A percentile compares a stretch with the other conserved stretches of the same genome.
Evolutionary conservation across 2,329 filamentous ascomycete species (phyloP).

Genomic region (Diplocarpon rosae): DNA sequence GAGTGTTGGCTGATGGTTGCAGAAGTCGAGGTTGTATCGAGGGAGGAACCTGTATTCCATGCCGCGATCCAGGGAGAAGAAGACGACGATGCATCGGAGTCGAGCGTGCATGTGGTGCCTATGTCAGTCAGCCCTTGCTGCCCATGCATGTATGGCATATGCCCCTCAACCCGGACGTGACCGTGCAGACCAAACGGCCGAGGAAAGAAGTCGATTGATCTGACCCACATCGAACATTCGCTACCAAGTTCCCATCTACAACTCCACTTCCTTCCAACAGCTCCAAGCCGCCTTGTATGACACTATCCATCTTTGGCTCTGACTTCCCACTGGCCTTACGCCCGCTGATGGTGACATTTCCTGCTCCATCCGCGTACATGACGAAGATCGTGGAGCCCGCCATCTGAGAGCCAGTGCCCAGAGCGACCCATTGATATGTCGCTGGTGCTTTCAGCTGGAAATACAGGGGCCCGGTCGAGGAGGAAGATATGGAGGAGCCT

Average conservation of each 20-base stretch:
- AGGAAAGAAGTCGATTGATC: neutral
- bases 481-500: slow-evolving; percentile 32
- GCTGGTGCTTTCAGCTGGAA: slow-evolving; percentile 45
- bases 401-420: slow-evolving; percentile 47
- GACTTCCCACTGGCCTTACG: slow-evolving; percentile 34
- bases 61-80: slow-evolving; percentile 22
- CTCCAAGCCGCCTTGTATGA: slow-evolving; percentile 30
- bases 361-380: slow-evolving; percentile 40
- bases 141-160: neutral
- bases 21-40: slow-evolving; percentile 14
- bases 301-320: slow-evolving; percentile 33
- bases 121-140: neutral
- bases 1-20: slow-evolving; percentile 17
- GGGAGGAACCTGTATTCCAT: slow-evolving; percentile 18
- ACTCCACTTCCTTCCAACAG: slow-evolving; percentile 45
- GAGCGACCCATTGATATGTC: slow-evolving; percentile 41
- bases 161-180: neutral
- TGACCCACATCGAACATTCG: slow-evolving; percentile 41
- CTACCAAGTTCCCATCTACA: slow-evolving; percentile 40
- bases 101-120: slow-evolving; percentile 20
- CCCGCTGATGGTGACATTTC: slow-evolving; percentile 45
- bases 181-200: neutral
- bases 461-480: slow-evolving; percentile 42
- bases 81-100: slow-evolving; percentile 11
- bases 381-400: slow-evolving; percentile 46